Percentiles rank a stretch among this genome's conserved stretches.
These are phyloP conservation scores for Gossypium gossypioides DNA, from an alignment of 441 rosid genomes.

Conservation along the genomic window DNA sequence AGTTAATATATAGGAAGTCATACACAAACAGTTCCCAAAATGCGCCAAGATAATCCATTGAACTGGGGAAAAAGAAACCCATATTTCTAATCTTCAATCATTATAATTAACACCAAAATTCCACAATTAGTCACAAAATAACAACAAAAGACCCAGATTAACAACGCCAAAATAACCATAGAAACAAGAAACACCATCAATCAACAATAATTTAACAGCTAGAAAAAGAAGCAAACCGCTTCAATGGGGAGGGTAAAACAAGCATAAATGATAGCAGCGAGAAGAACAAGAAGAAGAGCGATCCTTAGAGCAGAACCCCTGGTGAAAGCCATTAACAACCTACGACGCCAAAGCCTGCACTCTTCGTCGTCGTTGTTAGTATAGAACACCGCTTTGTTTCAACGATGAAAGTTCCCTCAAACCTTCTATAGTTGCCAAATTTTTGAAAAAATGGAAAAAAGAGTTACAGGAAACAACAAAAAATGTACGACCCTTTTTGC, in stretches of 20 bases:
- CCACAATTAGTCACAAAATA: neutral
- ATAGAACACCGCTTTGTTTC: conserved; percentile 31
- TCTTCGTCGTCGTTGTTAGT: conserved; percentile 31
- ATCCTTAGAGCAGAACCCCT: conserved; percentile 69
- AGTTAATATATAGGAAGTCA: neutral
- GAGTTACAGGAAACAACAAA: conserved; percentile 6
- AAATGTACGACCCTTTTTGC: neutral
- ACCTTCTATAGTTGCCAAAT: conserved; percentile 50
- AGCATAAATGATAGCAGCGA: conserved; percentile 61
- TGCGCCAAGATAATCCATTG: neutral
- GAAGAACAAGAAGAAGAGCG: conserved; percentile 50
- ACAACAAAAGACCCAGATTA: neutral
- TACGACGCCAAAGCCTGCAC: conserved; percentile 49
- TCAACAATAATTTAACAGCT: neutral
- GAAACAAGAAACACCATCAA: neutral
- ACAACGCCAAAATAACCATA: neutral
- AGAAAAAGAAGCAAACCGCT: conserved; percentile 38
- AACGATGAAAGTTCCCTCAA: conserved; percentile 47
- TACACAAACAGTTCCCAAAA: neutral
- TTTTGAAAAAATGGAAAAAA: conserved; percentile 9
- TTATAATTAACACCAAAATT: neutral
- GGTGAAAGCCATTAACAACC: conserved; percentile 65
- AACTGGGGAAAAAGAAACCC: neutral
- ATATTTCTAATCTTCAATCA: neutral
- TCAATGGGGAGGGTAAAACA: conserved; percentile 84